phyloP scores from a whole-genome alignment of 2,329 filamentous ascomycete species.

The Fusarium albidum region DNA sequence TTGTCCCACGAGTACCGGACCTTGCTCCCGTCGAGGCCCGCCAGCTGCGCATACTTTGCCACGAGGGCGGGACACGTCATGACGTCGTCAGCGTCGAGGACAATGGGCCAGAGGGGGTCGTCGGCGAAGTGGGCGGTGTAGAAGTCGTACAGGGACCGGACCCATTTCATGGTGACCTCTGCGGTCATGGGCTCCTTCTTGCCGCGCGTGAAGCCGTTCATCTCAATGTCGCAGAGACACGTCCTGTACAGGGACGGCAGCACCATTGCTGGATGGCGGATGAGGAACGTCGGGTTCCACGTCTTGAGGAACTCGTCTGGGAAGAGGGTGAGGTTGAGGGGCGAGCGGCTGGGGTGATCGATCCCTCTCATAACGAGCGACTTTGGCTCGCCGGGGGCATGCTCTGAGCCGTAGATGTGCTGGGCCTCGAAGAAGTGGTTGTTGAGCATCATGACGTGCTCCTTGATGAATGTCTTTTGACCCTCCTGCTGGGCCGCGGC shows the following conservation, averaged over 20 bases:
- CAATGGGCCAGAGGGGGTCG: conserved; percentile 27
- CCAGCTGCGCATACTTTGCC: conserved; percentile 17
- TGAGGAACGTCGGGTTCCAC: conserved; percentile 34
- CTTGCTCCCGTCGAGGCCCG: conserved; percentile 23
- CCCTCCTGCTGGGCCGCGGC: conserved; percentile 20
- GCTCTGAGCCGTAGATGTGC: neutral
- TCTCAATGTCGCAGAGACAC: neutral
- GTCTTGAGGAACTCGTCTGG: conserved; percentile 35
- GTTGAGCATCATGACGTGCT: conserved; percentile 25
- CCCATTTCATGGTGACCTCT: conserved; percentile 26
- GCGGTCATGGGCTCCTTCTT: conserved; percentile 6
- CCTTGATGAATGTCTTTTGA: conserved; percentile 23
- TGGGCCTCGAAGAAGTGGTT: conserved; percentile 14
- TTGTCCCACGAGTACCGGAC: conserved; percentile 22
- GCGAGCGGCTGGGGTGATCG: conserved; percentile 17
- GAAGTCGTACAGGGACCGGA: conserved; percentile 26
- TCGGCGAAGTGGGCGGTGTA: conserved; percentile 14
- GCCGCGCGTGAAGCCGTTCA: neutral
- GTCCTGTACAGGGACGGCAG: conserved; percentile 30
- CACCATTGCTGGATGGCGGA: conserved; percentile 27
- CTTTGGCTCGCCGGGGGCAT: neutral
- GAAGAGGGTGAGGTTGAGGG: conserved; percentile 26
- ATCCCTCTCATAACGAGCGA: neutral
- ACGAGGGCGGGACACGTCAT: conserved; percentile 25
- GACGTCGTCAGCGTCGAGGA: conserved; percentile 32